Evolutionary conservation across 352 stramenopile species (phyloP).

Genomic region (Ochromonadaceae sp.): DNA sequence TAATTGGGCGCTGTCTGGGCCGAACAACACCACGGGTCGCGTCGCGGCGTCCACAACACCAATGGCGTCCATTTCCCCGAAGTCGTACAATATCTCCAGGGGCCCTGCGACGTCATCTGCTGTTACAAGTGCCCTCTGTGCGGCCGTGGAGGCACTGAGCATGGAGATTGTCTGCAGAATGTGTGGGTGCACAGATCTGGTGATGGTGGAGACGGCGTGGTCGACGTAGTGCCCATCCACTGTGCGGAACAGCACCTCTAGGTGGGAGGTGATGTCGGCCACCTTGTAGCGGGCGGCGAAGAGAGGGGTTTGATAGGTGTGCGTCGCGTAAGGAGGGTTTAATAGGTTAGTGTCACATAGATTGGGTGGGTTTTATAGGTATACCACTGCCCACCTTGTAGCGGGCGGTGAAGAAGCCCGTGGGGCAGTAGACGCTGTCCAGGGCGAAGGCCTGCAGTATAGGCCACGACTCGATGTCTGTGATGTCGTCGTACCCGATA

Average conservation of each 20-base stretch:
- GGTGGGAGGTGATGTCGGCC: neutral
- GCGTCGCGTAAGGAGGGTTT: too few relatives aligned
- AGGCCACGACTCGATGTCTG: constrained; percentile 12
- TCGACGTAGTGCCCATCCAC: constrained; percentile 12
- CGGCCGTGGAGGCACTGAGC: neutral
- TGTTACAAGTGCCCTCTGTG: neutral
- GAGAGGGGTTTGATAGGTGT: too few relatives aligned
- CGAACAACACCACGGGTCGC: constrained; percentile 3
- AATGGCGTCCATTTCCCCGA: constrained; percentile 10
- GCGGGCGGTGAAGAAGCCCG: constrained; percentile 10
- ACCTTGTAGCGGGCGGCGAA: constrained; percentile 8
- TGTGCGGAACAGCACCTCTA: constrained; percentile 2
- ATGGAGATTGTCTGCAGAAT: neutral
- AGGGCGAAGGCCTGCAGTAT: constrained; percentile 12
- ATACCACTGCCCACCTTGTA: too few relatives aligned
- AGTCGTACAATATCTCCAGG: constrained; percentile 14
- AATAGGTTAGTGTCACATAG: too few relatives aligned
- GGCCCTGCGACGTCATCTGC: constrained; percentile 5
- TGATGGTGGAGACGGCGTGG: neutral
- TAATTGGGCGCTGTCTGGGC: neutral
- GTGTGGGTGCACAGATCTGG: neutral
- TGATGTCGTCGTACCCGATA: constrained; percentile 15
- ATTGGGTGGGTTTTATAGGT: too few relatives aligned
- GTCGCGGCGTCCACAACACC: neutral
- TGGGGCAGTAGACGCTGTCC: neutral